Conservation (phyloP, 331 rosid species). For the Dryas integrifolia region DNA sequence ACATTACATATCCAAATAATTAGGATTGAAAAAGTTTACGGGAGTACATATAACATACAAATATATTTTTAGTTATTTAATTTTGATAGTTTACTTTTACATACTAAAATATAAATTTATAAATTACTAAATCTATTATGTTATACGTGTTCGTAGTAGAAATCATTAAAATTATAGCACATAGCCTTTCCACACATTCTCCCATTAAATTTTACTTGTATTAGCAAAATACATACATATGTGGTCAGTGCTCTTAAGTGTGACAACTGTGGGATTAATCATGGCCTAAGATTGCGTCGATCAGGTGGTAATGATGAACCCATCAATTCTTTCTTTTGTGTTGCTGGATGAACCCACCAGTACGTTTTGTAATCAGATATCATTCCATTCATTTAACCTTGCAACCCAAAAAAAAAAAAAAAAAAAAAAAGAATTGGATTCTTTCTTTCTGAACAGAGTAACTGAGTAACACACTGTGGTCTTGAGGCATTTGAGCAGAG, state of each 20-base stretch:
- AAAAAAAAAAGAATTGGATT: not conserved
- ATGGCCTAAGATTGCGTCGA: conserved; percentile 44
- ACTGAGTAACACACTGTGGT: no score
- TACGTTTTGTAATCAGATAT: not conserved
- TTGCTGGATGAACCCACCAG: conserved; percentile 27
- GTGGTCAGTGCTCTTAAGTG: conserved; percentile 21
- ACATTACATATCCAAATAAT: no score
- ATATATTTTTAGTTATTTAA: no score
- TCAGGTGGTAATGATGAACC: conserved; percentile 52
- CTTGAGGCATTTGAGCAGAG: no score
- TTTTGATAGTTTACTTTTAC: no score
- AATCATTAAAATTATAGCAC: not conserved
- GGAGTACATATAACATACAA: no score
- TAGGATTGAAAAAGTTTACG: no score
- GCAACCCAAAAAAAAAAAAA: not conserved
- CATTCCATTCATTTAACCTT: conserved; percentile 2
- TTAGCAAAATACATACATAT: not conserved
- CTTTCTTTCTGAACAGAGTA: not conserved
- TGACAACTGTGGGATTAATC: conserved; percentile 47
- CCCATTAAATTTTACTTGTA: not conserved
- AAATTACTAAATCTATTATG: no score
- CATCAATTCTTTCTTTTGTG: conserved; percentile 36
- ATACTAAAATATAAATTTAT: no score
- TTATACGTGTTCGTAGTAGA: not conserved
- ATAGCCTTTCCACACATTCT: not conserved